Conservation (phyloP, 305 asterid genomes). For the Fraxinus angustifolia region DNA sequence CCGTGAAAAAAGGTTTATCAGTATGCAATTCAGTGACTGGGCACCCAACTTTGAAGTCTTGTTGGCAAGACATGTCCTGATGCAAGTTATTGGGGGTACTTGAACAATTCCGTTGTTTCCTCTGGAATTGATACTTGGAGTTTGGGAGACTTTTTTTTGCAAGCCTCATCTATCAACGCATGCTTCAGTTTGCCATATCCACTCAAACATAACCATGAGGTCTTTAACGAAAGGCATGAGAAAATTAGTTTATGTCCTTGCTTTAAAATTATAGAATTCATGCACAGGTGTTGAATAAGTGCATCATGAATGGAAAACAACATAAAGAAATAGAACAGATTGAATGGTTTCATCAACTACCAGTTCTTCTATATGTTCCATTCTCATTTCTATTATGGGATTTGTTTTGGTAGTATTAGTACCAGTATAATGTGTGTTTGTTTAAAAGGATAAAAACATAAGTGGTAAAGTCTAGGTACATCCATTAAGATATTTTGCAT, state of each 20-base stretch:
- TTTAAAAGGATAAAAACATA: conserved; percentile 6
- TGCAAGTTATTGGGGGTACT: conserved; percentile 28
- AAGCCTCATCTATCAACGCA: conserved; percentile 46
- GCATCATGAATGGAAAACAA: conserved; percentile 7
- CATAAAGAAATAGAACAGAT: conserved; percentile 12
- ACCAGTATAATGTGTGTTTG: not conserved
- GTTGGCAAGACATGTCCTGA: conserved; percentile 28
- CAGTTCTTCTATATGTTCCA: conserved; percentile 10
- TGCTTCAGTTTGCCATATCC: conserved; percentile 39
- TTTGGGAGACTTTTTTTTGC: conserved; percentile 39
- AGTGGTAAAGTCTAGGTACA: not conserved
- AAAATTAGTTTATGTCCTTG: conserved; percentile 26
- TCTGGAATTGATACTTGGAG: conserved; percentile 42
- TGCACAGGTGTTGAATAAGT: conserved; percentile 28
- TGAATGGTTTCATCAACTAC: not conserved
- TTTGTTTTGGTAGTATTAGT: conserved; percentile 11
- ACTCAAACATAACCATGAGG: conserved; percentile 41
- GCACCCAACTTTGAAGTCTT: conserved; percentile 27
- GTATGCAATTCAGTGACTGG: conserved; percentile 25
- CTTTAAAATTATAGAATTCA: conserved; percentile 33
- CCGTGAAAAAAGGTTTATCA: conserved; percentile 27
- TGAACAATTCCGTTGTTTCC: conserved; percentile 39
- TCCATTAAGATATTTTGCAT: not conserved
- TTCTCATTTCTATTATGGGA: conserved; percentile 9
- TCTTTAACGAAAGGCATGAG: conserved; percentile 36